Percentiles rank a stretch among this genome's conserved stretches.
Conservation (phyloP, 1,284 basidiomycete genomes). For the Ustilago sp. region DNA sequence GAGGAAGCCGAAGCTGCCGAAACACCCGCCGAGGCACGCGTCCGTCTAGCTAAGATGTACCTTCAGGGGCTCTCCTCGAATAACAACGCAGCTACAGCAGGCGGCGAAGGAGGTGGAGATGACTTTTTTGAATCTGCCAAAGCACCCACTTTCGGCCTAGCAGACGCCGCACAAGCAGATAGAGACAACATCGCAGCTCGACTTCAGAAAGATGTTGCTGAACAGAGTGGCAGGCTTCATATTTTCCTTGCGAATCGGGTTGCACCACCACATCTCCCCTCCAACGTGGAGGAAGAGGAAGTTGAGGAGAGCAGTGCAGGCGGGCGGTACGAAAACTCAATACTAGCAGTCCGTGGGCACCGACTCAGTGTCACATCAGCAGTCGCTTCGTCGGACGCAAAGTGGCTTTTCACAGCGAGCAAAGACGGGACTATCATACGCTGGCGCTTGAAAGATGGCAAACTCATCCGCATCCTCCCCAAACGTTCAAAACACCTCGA, state of each 20-base stretch:
- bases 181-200: constrained; percentile 88
- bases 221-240: constrained; percentile 76
- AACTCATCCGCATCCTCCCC: constrained; percentile 53
- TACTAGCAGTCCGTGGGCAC: constrained; percentile 76
- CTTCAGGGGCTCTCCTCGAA: constrained; percentile 77
- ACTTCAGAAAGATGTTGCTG: constrained; percentile 74
- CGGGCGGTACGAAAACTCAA: background rate
- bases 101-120: constrained; percentile 12
- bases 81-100: background rate
- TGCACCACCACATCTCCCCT: constrained; percentile 9
- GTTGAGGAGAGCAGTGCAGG: background rate
- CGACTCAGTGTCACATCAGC: constrained; percentile 82
- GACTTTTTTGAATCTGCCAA: constrained; percentile 71
- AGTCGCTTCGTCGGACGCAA: constrained; percentile 77
- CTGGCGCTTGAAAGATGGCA: constrained; percentile 65
- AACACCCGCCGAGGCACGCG: constrained; percentile 92
- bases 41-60: constrained; percentile 90
- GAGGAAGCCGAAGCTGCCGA: constrained; percentile 71
- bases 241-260: constrained; percentile 74
- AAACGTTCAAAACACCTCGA: constrained; percentile 25
- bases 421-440: constrained; percentile 66
- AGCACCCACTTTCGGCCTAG: constrained; percentile 65
- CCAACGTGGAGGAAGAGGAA: background rate
- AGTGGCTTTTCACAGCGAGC: constrained; percentile 72
- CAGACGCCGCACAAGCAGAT: constrained; percentile 93